Percentiles rank a stretch among this genome's conserved stretches.
Conservation (phyloP, 371 early-diverging fungal species). For the Zopfochytrium polystomum region DNA sequence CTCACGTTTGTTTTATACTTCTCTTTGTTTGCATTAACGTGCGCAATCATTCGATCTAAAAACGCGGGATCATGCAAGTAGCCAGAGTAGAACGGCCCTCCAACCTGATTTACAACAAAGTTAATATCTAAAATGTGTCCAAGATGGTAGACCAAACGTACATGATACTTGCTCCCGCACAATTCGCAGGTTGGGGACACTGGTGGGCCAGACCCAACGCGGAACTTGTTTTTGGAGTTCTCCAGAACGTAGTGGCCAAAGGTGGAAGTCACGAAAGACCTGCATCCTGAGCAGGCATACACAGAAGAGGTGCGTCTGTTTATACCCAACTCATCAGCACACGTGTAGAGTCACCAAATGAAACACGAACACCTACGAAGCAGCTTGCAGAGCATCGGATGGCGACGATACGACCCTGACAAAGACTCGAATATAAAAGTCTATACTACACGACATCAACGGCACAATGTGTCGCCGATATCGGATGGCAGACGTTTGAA, state of each 20-base stretch:
- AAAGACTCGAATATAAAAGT: constrained; percentile 99
- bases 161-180: constrained; percentile 65
- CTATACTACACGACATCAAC: constrained; percentile 91
- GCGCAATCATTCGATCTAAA: constrained; percentile 62
- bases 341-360: constrained; percentile 59
- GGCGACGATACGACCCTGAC: constrained; percentile 89
- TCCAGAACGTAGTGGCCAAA: constrained; percentile 53
- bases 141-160: constrained; percentile 42
- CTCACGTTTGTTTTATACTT: constrained; percentile 76
- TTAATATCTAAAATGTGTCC: too few relatives aligned
- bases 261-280: constrained; percentile 64
- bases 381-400: constrained; percentile 66
- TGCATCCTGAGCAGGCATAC: constrained; percentile 84
- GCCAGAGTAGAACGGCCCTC: constrained; percentile 94
- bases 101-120: constrained; percentile 57
- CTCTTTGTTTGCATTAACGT: constrained; percentile 53
- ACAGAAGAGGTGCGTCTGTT: constrained; percentile 57
- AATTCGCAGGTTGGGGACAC: constrained; percentile 54
- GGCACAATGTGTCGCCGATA: constrained; percentile 89
- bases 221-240: constrained; percentile 36
- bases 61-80: constrained; percentile 82
- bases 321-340: background rate
- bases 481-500: constrained; percentile 85
- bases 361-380: constrained; percentile 53
- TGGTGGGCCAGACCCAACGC: background rate